Base-by-base conservation (phyloP, 2,329 filamentous ascomycete genomes). In the Colletotrichum tanaceti region DNA sequence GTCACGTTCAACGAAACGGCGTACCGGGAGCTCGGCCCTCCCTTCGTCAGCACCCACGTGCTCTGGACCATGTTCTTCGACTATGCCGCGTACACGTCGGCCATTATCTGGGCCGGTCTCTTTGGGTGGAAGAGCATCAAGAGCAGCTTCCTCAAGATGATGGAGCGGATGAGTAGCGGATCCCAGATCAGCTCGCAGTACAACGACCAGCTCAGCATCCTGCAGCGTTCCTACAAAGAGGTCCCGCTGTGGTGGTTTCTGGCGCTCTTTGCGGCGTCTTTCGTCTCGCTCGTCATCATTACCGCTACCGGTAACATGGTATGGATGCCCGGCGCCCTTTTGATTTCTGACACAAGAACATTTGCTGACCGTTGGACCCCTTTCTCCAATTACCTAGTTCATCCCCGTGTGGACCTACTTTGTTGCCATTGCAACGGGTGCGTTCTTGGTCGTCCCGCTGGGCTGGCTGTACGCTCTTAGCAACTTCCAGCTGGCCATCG, bases 371-470 rank as follows among this genome's bases (percentile, higher is more conserved):
- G 11, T n/a, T n/a, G n/a, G n/a, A n/a, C 24, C 24, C 24, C 24
- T 1, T 28, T 3, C 16, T 49, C 14, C 24, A 4, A 2, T n/a
- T 11, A 55, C 28, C 5, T 11, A 58, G n/a, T 89, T 85, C 72
- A 87, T 90, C 54, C 87, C 87, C 0, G 80, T 86, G 43, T 90
- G 85, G 85, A 89, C 87, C 0, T 85, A 87, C 61, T 84, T 90
- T 63, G 82, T 89, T 2, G 88, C 83, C 2, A 78, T 90, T 14
- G 78, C 78, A 1, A 88, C 84, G 0, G 87, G 87, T 0, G 86
- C 84, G 0, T 68, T 87, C 13, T 80, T 88, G 16, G 86, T 89
- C 28, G 74, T 89, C 1, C 87, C 87, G 0, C 80, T 90, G 16
- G 84, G 84, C 13, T 89, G 86, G 81, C 79, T 90, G 0, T 89